Conservation (phyloP, 805 yeast genomes). For the Pichia nanzhaoensis region DNA sequence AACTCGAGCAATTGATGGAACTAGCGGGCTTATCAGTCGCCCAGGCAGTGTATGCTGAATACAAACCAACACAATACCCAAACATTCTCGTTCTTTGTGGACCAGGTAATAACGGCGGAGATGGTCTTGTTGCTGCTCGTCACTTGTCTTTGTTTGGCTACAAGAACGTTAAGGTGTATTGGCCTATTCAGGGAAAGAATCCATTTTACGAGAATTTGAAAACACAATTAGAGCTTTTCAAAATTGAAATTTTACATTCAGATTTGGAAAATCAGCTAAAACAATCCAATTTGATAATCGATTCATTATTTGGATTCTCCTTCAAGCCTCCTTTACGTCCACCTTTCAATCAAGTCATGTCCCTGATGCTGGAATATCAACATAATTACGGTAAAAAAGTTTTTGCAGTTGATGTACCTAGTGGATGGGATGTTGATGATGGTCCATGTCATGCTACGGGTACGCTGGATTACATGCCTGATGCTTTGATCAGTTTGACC, state of each 20-base stretch:
- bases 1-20: slow-evolving; percentile 90
- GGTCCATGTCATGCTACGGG: slow-evolving; percentile 52
- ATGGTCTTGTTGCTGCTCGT: slow-evolving; percentile 92
- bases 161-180: slow-evolving; percentile 58
- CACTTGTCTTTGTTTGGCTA: slow-evolving; percentile 80
- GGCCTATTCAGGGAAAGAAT: slow-evolving; percentile 63
- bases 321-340: slow-evolving; percentile 81
- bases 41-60: slow-evolving; percentile 64
- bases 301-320: slow-evolving; percentile 89
- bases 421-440: slow-evolving; percentile 93
- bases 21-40: slow-evolving; percentile 95
- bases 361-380: slow-evolving; percentile 32
- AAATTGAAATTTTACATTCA: slow-evolving; percentile 46
- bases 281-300: slow-evolving; percentile 51
- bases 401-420: slow-evolving; percentile 83
- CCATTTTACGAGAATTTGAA: slow-evolving; percentile 53
- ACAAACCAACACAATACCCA: slow-evolving; percentile 43
- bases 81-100: slow-evolving; percentile 65
- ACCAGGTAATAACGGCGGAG: slow-evolving; percentile 97
- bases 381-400: slow-evolving; percentile 41
- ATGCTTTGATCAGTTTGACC: slow-evolving; percentile 71
- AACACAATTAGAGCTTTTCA: slow-evolving; percentile 59
- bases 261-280: slow-evolving; percentile 25
- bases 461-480: slow-evolving; percentile 40
- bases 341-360: slow-evolving; percentile 55